Conservation (phyloP, 371 early-diverging fungal genomes). For the Mucor irregularis region DNA sequence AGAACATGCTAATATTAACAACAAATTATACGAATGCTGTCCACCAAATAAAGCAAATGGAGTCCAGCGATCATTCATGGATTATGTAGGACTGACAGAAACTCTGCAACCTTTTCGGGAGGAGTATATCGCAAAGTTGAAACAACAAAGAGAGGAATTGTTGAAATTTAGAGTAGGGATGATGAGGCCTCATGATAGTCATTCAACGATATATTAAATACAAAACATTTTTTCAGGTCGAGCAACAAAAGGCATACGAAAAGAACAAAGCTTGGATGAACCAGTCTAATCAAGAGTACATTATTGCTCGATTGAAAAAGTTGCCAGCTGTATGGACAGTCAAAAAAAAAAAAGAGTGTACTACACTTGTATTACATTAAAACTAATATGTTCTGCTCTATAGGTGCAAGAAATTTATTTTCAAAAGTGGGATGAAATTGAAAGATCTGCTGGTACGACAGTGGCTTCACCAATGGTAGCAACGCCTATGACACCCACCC, state of each 20-base stretch:
- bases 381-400: not conserved
- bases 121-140: slow-evolving; percentile 8
- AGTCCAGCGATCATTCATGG: slow-evolving; percentile 13
- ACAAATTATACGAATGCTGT: slow-evolving; percentile 2
- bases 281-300: slow-evolving; percentile 20
- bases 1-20: slow-evolving; percentile 7
- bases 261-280: slow-evolving; percentile 24
- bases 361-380: not conserved
- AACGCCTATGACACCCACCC: slow-evolving; percentile 6
- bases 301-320: slow-evolving; percentile 17
- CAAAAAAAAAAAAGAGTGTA: not conserved
- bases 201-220: too few species aligned
- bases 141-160: slow-evolving; percentile 11
- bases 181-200: too few species aligned
- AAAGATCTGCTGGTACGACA: slow-evolving; percentile 10
- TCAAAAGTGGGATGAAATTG: slow-evolving; percentile 34
- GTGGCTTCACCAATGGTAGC: slow-evolving; percentile 21
- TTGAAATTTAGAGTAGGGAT: slow-evolving; percentile 18
- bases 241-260: slow-evolving; percentile 20
- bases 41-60: slow-evolving; percentile 5
- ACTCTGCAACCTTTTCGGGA: not conserved
- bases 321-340: slow-evolving; percentile 15
- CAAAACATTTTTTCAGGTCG: slow-evolving; percentile 9
- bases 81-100: slow-evolving; percentile 19
- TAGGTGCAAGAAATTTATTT: slow-evolving; percentile 22